Evolutionary conservation across 257 asterid species (phyloP).

Genomic region (Nicotiana tomentosiformis): DNA sequence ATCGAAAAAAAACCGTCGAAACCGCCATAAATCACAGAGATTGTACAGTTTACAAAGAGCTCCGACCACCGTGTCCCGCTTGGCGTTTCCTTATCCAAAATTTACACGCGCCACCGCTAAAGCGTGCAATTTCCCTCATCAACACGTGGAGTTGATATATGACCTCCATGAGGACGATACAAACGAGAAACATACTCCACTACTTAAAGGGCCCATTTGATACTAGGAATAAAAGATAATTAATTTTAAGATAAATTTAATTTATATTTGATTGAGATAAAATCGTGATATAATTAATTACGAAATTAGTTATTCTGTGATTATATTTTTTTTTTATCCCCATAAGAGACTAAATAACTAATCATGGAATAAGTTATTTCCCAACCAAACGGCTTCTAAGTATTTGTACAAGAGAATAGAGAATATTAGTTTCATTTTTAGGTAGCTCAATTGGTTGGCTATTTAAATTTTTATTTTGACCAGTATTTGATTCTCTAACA

Average conservation of each 20-base stretch:
- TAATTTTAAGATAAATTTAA: too few species aligned
- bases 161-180: not conserved
- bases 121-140: not conserved
- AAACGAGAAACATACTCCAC: not conserved
- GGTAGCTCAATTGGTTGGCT: too few species aligned
- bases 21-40: not conserved
- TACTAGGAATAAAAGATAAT: too few species aligned
- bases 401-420: not conserved
- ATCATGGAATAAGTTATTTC: too few species aligned
- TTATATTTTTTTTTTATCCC: too few species aligned
- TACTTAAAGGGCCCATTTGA: too few species aligned
- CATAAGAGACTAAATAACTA: rapidly evolving
- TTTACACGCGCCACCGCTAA: not conserved
- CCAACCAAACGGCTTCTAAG: too few species aligned
- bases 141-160: not conserved
- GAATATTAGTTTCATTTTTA: too few species aligned
- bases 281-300: too few species aligned
- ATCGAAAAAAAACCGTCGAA: not conserved
- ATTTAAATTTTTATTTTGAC: too few species aligned
- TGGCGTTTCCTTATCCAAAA: not conserved
- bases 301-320: rapidly evolving
- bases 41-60: not conserved
- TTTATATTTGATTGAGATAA: too few species aligned
- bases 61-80: not conserved
- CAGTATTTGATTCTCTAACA: too few species aligned